phyloP scores from a whole-genome alignment of 352 stramenopile species.

The Phytophthora podocarpi region DNA sequence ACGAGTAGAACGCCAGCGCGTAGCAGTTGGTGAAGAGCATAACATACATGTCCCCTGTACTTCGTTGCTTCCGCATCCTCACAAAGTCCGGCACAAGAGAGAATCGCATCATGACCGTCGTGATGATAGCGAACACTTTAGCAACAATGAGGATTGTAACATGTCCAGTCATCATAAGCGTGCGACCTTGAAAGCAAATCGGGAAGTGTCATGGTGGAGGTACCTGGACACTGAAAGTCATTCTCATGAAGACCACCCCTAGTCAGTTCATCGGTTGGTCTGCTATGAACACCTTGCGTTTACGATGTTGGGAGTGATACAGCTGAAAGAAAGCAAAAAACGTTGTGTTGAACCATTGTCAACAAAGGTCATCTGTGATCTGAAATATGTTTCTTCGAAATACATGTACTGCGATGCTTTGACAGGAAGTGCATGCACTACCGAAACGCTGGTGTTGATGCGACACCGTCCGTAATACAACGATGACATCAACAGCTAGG shows the following conservation, averaged over 20 bases:
- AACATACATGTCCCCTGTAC: conserved; percentile 31
- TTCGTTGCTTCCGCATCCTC: conserved; percentile 24
- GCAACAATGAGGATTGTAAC: neutral
- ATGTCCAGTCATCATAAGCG: neutral
- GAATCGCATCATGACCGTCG: conserved; percentile 36
- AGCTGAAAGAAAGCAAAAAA: too few species aligned
- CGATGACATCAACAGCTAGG: neutral
- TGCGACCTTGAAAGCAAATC: neutral
- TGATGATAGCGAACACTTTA: conserved; percentile 20
- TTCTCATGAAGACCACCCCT: too few species aligned
- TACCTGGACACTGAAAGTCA: too few species aligned
- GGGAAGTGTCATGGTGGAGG: neutral
- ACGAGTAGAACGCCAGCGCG: conserved; percentile 29
- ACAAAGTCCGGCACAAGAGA: conserved; percentile 34
- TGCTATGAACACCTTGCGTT: too few species aligned
- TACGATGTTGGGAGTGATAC: too few species aligned
- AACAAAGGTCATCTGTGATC: too few species aligned
- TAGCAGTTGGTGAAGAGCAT: conserved; percentile 34
- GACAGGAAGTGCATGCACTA: too few species aligned
- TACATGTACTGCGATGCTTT: too few species aligned
- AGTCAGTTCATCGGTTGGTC: too few species aligned
- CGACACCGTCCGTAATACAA: neutral
- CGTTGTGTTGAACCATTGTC: too few species aligned
- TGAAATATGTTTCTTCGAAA: too few species aligned
- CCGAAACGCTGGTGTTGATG: too few species aligned